Conservation (phyloP, 768 basidiomycete genomes). For the Termitomyces sp. region DNA sequence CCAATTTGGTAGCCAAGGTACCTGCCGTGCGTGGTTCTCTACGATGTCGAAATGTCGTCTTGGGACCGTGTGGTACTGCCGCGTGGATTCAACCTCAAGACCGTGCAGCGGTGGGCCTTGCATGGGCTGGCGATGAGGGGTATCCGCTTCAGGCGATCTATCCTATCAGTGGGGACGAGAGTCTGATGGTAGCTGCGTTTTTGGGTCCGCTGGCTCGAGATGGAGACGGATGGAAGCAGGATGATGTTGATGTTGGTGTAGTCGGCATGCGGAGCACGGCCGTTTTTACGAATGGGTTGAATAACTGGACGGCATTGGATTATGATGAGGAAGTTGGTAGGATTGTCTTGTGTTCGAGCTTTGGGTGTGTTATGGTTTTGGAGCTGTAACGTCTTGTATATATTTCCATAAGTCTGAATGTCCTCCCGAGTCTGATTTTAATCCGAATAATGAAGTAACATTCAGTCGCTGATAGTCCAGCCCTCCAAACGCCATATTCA, state of each 20-base stretch:
- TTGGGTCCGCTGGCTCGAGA: constrained; percentile 35
- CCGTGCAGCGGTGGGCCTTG: constrained; percentile 33
- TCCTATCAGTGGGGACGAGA: constrained; percentile 16
- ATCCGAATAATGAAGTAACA: too few species aligned
- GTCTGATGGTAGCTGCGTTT: constrained; percentile 44
- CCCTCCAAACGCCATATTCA: too few species aligned
- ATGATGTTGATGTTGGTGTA: not conserved
- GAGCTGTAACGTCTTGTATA: constrained; percentile 20
- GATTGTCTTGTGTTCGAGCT: constrained; percentile 46
- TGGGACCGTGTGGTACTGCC: constrained; percentile 54
- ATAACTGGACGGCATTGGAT: constrained; percentile 55
- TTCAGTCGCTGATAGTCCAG: too few species aligned
- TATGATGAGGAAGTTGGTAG: constrained; percentile 56
- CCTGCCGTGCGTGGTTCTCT: constrained; percentile 44
- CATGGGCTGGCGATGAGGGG: constrained; percentile 17
- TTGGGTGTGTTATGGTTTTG: constrained; percentile 41
- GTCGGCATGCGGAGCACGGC: constrained; percentile 16
- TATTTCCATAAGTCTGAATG: too few species aligned
- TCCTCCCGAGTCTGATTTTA: too few species aligned
- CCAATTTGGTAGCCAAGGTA: constrained; percentile 30
- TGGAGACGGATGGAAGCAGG: not conserved
- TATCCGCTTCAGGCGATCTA: constrained; percentile 16
- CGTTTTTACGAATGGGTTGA: constrained; percentile 25
- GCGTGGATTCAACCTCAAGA: constrained; percentile 59
- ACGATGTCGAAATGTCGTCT: constrained; percentile 46